Evolutionary conservation across 805 yeast species (phyloP).

Genomic region (Lachancea waltii): DNA sequence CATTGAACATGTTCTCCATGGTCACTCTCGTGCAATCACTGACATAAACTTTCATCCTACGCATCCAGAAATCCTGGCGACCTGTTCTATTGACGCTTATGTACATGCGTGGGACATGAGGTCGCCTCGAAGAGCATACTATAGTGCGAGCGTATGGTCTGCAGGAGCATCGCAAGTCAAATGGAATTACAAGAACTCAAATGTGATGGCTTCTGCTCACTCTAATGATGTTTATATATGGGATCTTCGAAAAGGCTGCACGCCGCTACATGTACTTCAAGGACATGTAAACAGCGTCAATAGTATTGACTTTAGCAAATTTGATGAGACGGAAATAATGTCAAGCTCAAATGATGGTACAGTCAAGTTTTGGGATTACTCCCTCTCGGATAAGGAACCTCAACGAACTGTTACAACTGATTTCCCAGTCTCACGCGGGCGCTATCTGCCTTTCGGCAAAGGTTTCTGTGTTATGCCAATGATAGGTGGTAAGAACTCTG

Average conservation of each 20-base stretch:
- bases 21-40: constrained; percentile 88
- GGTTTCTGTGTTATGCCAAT: constrained; percentile 88
- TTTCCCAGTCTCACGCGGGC: constrained; percentile 84
- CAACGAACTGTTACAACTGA: constrained; percentile 57
- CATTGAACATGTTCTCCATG: constrained; percentile 80
- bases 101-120: constrained; percentile 90
- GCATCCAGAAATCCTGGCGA: constrained; percentile 81
- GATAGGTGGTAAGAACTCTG: constrained; percentile 66
- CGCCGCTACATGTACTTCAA: constrained; percentile 56
- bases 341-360: constrained; percentile 84
- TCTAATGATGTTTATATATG: constrained; percentile 75
- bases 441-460: constrained; percentile 83
- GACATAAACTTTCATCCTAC: constrained; percentile 89
- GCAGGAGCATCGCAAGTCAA: constrained; percentile 94
- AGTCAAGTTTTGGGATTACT: constrained; percentile 75
- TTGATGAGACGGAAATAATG: constrained; percentile 52
- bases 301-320: constrained; percentile 76
- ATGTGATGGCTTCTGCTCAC: constrained; percentile 80
- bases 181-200: constrained; percentile 76
- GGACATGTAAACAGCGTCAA: constrained; percentile 88
- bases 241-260: constrained; percentile 81
- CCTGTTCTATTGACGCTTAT: constrained; percentile 88
- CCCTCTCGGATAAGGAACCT: constrained; percentile 39
- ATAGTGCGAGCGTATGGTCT: constrained; percentile 86
- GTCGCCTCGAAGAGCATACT: constrained; percentile 64